Conservation (phyloP, 2,329 filamentous ascomycete genomes). For the Nigrospora sphaerica region DNA sequence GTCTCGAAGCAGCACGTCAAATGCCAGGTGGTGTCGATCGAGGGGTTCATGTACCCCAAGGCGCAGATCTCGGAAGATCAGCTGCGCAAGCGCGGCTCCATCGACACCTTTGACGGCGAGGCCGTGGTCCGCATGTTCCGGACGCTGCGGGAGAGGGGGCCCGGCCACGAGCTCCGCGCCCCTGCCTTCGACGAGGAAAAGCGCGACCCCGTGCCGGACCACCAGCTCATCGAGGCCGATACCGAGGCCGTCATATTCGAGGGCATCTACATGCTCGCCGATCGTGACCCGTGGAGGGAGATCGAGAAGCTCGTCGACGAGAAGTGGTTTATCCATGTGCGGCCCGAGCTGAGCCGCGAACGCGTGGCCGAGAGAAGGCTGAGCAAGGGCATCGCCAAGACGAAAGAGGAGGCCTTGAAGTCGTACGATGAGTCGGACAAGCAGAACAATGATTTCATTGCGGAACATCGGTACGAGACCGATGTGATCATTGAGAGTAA, state of each 20-base stretch:
- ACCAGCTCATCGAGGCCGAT: background rate
- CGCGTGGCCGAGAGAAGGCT: background rate
- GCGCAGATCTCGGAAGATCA: no score
- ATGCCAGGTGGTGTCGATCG: no score
- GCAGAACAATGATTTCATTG: background rate
- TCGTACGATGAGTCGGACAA: conserved; percentile 1
- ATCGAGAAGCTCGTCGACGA: conserved; percentile 1
- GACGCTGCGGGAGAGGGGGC: background rate
- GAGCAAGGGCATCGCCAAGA: background rate
- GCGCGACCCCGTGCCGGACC: background rate
- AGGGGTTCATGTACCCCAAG: no score
- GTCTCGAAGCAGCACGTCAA: no score
- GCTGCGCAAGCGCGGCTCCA: no score
- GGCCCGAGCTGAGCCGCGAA: background rate
- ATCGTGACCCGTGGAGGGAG: background rate
- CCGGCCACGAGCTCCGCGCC: background rate
- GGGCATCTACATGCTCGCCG: background rate
- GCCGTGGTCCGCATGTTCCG: conserved; percentile 1
- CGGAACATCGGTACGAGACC: background rate
- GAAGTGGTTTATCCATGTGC: conserved; percentile 1
- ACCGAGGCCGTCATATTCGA: background rate
- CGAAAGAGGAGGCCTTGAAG: conserved; percentile 1
- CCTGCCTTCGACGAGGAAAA: conserved; percentile 1
- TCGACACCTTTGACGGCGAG: background rate
- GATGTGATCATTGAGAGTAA: background rate